Conservation (phyloP, 176 grass and related monocot species). For the Calamus simplicifolius region DNA sequence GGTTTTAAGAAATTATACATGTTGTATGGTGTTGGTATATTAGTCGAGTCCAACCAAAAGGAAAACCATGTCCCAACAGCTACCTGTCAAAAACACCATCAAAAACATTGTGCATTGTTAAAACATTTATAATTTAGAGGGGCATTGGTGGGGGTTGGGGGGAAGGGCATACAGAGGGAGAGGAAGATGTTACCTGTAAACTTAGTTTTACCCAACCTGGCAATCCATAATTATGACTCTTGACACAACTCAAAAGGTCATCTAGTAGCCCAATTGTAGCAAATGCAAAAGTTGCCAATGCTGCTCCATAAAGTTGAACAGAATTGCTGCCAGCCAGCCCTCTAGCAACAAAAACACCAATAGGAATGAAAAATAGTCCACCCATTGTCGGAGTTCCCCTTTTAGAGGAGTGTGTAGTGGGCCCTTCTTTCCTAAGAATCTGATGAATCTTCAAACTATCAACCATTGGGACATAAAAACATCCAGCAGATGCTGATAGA, state of each 20-base stretch:
- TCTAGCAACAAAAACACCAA: slow-evolving; percentile 73
- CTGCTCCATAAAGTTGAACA: slow-evolving; percentile 50
- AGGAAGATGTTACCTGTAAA: slow-evolving; percentile 39
- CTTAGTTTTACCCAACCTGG: slow-evolving; percentile 52
- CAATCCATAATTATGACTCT: slow-evolving; percentile 36
- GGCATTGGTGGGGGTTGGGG: too few species aligned
- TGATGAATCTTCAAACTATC: slow-evolving; percentile 71
- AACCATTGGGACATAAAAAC: slow-evolving; percentile 68
- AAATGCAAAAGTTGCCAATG: slow-evolving; percentile 61
- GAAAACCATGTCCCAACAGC: slow-evolving; percentile 68
- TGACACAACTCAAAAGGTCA: slow-evolving; percentile 44
- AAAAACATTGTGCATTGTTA: neutral
- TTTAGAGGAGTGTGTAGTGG: slow-evolving; percentile 43
- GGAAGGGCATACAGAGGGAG: neutral
- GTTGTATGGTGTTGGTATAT: slow-evolving; percentile 75
- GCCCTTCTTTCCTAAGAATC: slow-evolving; percentile 54
- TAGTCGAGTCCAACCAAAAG: slow-evolving; percentile 62
- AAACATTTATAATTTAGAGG: too few species aligned
- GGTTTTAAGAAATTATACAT: slow-evolving; percentile 62
- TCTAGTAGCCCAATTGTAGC: slow-evolving; percentile 73
- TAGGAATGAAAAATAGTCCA: slow-evolving; percentile 78
- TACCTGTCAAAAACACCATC: slow-evolving; percentile 34
- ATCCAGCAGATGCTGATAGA: slow-evolving; percentile 71
- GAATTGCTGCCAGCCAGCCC: slow-evolving; percentile 39
- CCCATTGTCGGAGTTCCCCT: slow-evolving; percentile 75